Conservation (phyloP, 441 rosid genomes). For the Capsella rubella region DNA sequence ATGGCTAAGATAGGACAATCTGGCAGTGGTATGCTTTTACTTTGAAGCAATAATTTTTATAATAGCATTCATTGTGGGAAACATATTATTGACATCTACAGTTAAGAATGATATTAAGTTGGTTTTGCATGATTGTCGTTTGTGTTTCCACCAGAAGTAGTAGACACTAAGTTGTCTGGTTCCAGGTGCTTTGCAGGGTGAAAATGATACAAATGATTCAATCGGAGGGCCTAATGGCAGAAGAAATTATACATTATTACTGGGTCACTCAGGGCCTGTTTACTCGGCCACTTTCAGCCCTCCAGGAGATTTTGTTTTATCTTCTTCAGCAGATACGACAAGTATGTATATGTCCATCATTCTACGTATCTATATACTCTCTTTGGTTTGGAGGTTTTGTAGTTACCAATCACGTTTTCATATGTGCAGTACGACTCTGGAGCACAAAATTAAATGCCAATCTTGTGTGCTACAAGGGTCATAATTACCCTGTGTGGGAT, state of each 20-base stretch:
- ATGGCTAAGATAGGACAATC: slow-evolving; percentile 93
- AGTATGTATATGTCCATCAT: slow-evolving; percentile 49
- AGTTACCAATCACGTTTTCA: slow-evolving; percentile 23
- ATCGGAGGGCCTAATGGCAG: slow-evolving; percentile 54
- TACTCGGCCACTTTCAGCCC: slow-evolving; percentile 92
- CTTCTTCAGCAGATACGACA: slow-evolving; percentile 93
- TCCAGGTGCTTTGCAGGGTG: slow-evolving; percentile 82
- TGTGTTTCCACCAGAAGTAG: slow-evolving; percentile 21
- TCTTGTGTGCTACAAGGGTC: slow-evolving; percentile 99
- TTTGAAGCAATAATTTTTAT: slow-evolving; percentile 6
- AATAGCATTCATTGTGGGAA: slow-evolving; percentile 3
- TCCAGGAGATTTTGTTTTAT: slow-evolving; percentile 86
- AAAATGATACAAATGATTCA: slow-evolving; percentile 69
- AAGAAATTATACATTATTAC: slow-evolving; percentile 74
- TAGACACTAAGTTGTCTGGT: slow-evolving; percentile 33
- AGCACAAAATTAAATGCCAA: slow-evolving; percentile 92
- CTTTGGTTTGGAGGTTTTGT: slow-evolving; percentile 23
- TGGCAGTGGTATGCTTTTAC: slow-evolving; percentile 58
- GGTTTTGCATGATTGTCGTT: slow-evolving; percentile 18
- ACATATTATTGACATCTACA: slow-evolving; percentile 7
- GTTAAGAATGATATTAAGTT: background rate
- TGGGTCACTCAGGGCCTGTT: slow-evolving; percentile 97
- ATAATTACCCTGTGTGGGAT: slow-evolving; percentile 99
- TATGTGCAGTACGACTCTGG: slow-evolving; percentile 85
- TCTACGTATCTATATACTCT: background rate